phyloP scores from a whole-genome alignment of 148 eudicot species.

The Polygonum maritimum region DNA sequence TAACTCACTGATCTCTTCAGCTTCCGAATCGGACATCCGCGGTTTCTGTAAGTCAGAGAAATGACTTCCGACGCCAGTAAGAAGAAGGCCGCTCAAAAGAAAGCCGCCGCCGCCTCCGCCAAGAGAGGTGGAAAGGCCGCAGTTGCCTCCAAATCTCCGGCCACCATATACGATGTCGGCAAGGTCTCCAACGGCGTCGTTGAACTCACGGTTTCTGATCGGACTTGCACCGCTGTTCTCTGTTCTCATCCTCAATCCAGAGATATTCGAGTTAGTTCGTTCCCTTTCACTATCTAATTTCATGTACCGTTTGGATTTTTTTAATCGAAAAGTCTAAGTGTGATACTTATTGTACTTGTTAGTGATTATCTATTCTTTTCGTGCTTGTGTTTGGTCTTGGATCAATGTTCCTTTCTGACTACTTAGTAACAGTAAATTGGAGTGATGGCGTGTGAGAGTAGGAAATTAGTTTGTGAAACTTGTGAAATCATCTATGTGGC shows the following conservation, averaged over 20 bases:
- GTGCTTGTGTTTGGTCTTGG: background rate
- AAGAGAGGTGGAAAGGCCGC: constrained; percentile 82
- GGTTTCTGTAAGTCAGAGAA: constrained; percentile 7
- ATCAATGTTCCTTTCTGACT: background rate
- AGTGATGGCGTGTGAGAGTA: too few species aligned
- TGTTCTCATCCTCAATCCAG: constrained; percentile 90
- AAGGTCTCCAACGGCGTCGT: constrained; percentile 42
- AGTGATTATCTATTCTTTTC: background rate
- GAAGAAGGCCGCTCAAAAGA: constrained; percentile 97
- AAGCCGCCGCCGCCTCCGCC: constrained; percentile 81
- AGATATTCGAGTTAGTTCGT: constrained; percentile 70
- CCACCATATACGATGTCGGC: constrained; percentile 26
- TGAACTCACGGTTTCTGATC: constrained; percentile 59
- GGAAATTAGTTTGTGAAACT: too few species aligned
- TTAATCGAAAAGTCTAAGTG: background rate
- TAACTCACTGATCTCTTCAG: background rate
- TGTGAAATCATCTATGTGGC: too few species aligned
- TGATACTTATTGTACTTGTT: background rate
- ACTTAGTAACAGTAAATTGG: too few species aligned
- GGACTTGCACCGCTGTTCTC: constrained; percentile 83
- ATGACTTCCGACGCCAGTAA: constrained; percentile 99
- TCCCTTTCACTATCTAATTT: too few species aligned
- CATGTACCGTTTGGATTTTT: background rate
- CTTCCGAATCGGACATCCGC: too few species aligned
- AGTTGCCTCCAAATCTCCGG: constrained; percentile 26